These are phyloP conservation scores for Butyriboletus appendiculatus DNA, from an alignment of 1,284 basidiomycete species.

Conservation along the genomic window DNA sequence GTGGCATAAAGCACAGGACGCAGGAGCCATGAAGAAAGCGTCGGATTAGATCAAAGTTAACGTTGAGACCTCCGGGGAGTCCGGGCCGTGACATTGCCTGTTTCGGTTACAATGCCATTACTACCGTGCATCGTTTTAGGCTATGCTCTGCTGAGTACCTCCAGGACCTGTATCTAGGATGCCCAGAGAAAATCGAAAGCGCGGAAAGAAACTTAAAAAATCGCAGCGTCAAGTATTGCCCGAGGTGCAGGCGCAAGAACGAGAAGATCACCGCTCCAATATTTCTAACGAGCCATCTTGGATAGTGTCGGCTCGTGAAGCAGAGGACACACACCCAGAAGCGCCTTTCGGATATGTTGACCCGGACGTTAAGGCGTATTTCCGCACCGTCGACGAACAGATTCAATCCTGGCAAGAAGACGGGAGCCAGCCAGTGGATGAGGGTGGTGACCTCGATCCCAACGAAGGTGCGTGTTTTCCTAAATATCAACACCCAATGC, in stretches of 20 bases:
- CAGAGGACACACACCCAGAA: constrained; percentile 53
- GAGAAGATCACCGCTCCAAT: constrained; percentile 18
- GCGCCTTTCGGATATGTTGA: constrained; percentile 89
- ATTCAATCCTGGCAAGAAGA: constrained; percentile 82
- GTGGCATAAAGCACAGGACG: constrained; percentile 74
- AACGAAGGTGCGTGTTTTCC: constrained; percentile 65
- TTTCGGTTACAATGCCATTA: too few species aligned
- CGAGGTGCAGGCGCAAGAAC: constrained; percentile 17
- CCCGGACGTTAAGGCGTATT: constrained; percentile 88
- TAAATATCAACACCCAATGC: neutral
- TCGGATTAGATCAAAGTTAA: neutral
- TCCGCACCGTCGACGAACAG: constrained; percentile 83
- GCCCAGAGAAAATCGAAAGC: constrained; percentile 75
- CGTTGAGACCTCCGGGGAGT: neutral
- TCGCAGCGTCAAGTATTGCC: constrained; percentile 27
- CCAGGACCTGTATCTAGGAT: constrained; percentile 37
- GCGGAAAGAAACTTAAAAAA: constrained; percentile 76
- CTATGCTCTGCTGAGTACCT: neutral
- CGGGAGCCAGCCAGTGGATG: constrained; percentile 36
- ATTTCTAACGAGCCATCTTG: constrained; percentile 54
- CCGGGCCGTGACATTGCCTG: constrained; percentile 2
- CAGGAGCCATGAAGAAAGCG: constrained; percentile 57
- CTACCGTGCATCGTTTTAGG: too few species aligned
- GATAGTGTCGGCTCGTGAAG: constrained; percentile 51
- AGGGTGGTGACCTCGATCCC: constrained; percentile 57